These are phyloP conservation scores for Botrytis sinoallii DNA, from an alignment of 2,329 filamentous ascomycete species.

Conservation along the genomic window DNA sequence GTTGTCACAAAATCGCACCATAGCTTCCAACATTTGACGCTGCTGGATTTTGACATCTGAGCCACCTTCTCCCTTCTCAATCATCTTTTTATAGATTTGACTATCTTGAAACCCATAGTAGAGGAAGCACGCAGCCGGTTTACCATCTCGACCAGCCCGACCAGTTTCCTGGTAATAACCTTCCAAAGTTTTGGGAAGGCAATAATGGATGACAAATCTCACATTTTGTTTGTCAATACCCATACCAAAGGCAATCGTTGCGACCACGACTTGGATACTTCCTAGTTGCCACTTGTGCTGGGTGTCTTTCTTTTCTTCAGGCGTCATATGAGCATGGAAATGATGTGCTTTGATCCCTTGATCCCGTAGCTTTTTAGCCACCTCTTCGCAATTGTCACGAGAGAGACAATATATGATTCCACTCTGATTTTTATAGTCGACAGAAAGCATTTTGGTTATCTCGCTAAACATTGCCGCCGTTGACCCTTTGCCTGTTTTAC, in stretches of 20 bases:
- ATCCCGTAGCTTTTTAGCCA: conserved; percentile 65
- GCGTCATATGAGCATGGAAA: conserved; percentile 79
- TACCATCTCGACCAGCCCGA: conserved; percentile 86
- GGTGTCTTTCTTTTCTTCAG: conserved; percentile 64
- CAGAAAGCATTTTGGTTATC: conserved; percentile 65
- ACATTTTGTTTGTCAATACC: conserved; percentile 99
- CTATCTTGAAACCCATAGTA: conserved; percentile 83
- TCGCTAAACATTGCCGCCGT: conserved; percentile 39
- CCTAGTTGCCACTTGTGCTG: conserved; percentile 83
- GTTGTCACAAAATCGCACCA: conserved; percentile 88
- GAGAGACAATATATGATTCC: conserved; percentile 95
- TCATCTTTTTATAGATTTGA: conserved; percentile 71
- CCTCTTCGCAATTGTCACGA: conserved; percentile 74
- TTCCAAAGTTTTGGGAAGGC: conserved; percentile 89
- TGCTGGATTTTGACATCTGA: conserved; percentile 80
- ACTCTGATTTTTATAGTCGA: conserved; percentile 66
- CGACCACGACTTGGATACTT: conserved; percentile 82
- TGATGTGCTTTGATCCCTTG: conserved; percentile 71
- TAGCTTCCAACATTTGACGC: conserved; percentile 76
- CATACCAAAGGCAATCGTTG: conserved; percentile 98
- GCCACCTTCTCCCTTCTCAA: conserved; percentile 74
- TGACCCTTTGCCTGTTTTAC: conserved; percentile 43
- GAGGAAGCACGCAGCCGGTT: conserved; percentile 82
- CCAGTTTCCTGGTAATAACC: conserved; percentile 99
- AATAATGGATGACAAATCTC: conserved; percentile 92